phyloP scores from a whole-genome alignment of 2,329 filamentous ascomycete species.

The Pseudogymnoascus sp. region DNA sequence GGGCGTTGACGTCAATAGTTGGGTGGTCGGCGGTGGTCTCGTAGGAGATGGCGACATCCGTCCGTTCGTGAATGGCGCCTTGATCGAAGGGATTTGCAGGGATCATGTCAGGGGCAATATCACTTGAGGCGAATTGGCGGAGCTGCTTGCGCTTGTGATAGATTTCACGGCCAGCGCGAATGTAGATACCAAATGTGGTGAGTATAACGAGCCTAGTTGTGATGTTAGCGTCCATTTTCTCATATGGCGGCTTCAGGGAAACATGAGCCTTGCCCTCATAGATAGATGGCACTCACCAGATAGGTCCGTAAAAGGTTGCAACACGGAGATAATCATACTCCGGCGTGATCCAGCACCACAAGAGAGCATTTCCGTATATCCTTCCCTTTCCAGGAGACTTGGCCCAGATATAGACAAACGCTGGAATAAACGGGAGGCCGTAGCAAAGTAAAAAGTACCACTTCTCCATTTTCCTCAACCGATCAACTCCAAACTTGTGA shows the following conservation, averaged over 20 bases:
- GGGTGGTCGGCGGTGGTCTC: background rate
- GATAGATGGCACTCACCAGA: constrained; percentile 44
- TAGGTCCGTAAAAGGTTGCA: constrained; percentile 63
- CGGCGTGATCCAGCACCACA: constrained; percentile 73
- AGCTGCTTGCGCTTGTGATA: constrained; percentile 58
- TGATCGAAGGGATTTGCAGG: background rate
- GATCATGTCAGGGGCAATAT: background rate
- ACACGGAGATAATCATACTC: constrained; percentile 66
- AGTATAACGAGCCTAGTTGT: constrained; percentile 47
- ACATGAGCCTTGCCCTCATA: background rate
- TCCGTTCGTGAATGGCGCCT: background rate
- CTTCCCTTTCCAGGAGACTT: constrained; percentile 40
- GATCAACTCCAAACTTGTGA: constrained; percentile 56
- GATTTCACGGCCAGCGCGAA: constrained; percentile 57
- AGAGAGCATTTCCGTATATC: constrained; percentile 64
- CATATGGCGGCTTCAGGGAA: background rate
- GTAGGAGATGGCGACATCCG: background rate
- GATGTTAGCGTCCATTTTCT: constrained; percentile 15
- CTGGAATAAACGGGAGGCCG: constrained; percentile 61
- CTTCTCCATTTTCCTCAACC: constrained; percentile 59
- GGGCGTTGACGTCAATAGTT: background rate
- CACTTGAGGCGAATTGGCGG: constrained; percentile 35
- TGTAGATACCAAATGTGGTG: constrained; percentile 56
- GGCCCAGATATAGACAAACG: constrained; percentile 59
- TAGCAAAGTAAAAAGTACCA: constrained; percentile 65